Base-by-base conservation (phyloP, 192 early-diverging fungal genomes). In the Gamsiella multidivaricata region DNA sequence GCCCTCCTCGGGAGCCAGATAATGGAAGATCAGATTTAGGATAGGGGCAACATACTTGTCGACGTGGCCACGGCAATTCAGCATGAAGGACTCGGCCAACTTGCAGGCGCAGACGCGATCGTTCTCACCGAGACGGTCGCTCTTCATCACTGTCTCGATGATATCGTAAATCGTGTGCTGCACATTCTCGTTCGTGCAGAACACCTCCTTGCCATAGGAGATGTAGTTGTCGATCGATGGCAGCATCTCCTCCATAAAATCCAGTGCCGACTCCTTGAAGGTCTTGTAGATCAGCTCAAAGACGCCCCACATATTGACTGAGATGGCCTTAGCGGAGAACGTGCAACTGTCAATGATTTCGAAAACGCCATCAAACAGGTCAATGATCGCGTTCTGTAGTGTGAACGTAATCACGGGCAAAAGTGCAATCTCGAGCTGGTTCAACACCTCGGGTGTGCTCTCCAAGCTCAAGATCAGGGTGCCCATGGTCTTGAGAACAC, bases 151-250 rank as follows among this genome's bases (percentile, higher is more conserved):
- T 28, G 92, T 94, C 76, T 94, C 86, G 37, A 96, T 88, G 52
- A 98, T 93, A 70, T 97, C 92, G 64, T 91, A 90, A 54, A 95
- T 86, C 62, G 88, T 90, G 39, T 87, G 66, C 65, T 93, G 92
- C 50, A 92, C 83, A 53, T 89, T 88, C 47, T 81, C 79, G 80
- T 88, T 94, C 20, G 84, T 37, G 0, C 86, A 84, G 66, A 96
- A 92, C 10, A 88, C 85, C 17, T 93, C 91, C 58, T 85, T 93
- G 72, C 97, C 97, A 62, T 91, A 95, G 9, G 90, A 86, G 42
- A 97, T 89, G 64, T 91, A 97, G 85, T 97, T 96, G 75, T 96
- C 94, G 51, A 99, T 86, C 25, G 91, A 90, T n/a, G 92, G 92
- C 31, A 93, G 67, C 88, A 99, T 95, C 69, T 95, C 95, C 46